Base-by-base conservation (phyloP, 768 basidiomycete species). In the Rhodotorula toruloides region DNA sequence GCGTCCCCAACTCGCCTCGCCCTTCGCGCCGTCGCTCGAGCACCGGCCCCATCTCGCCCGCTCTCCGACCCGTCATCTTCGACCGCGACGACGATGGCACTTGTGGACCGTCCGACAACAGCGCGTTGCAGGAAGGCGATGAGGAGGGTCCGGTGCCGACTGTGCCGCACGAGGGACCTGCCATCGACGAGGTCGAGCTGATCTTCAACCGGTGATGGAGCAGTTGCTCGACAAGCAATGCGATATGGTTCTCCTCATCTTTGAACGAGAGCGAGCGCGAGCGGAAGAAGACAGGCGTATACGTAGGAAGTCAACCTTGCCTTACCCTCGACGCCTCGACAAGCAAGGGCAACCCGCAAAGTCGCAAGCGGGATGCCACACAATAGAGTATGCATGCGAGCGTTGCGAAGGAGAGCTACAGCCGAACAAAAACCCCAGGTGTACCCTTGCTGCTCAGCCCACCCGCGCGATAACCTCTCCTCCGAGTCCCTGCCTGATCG, bases 401-500 rank as follows among this genome's bases (percentile, higher is more conserved):
- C n/a, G n/a, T n/a, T n/a, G n/a, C n/a, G n/a, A n/a, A n/a, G n/a
- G n/a, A n/a, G n/a, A n/a, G n/a, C n/a, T n/a, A n/a, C n/a, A n/a
- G n/a, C n/a, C n/a, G n/a, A n/a, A n/a, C n/a, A n/a, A n/a, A n/a
- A n/a, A n/a, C n/a, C n/a, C n/a, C n/a, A n/a, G n/a, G n/a, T n/a
- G n/a, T n/a, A n/a, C n/a, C n/a, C n/a, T n/a, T n/a, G n/a, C n/a
- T 3, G 19, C 48, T 10, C 57, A 73, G 3, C 58, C 63, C 2
- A 73, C 74, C 46, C 70, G 52, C 11, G 71, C 70, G 25, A 75
- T 67, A 11, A 96, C 85, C 79, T 98, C 94, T 10, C 94, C 94
- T 4, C 84, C 81, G 13, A 92, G 68, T 56, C 84, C 85, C 75
- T 90, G 76, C 77, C 85, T 81, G 74, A 94, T 77, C 10, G 94